phyloP scores from a whole-genome alignment of 257 asterid genomes.

The Craterostigma plantagineum region DNA sequence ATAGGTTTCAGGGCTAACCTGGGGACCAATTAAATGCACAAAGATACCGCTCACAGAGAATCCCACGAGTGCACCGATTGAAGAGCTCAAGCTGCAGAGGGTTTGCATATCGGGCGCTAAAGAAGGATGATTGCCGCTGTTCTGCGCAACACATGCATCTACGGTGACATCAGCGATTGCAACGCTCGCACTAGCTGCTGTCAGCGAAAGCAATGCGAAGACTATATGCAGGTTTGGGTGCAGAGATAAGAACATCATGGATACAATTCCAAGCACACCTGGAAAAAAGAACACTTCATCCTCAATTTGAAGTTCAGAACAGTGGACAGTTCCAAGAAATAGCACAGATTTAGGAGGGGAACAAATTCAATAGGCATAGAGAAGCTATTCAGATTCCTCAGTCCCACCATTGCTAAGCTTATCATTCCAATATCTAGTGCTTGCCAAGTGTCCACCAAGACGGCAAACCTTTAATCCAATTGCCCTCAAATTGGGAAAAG shows the following conservation, averaged over 20 bases:
- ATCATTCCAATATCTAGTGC: no score
- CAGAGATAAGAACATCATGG: slow-evolving; percentile 70
- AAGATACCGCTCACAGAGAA: slow-evolving; percentile 73
- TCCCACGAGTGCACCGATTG: slow-evolving; percentile 76
- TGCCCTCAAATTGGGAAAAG: no score
- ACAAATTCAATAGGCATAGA: no score
- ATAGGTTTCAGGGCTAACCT: slow-evolving; percentile 27
- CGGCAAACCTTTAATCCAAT: no score
- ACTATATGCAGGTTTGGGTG: slow-evolving; percentile 57
- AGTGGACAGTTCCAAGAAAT: no score
- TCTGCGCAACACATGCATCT: slow-evolving; percentile 94
- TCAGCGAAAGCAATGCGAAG: slow-evolving; percentile 50
- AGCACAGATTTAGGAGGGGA: no score
- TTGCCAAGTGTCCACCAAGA: no score
- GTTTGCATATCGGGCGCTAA: slow-evolving; percentile 96
- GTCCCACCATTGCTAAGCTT: no score
- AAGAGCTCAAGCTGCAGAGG: slow-evolving; percentile 74
- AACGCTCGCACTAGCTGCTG: slow-evolving; percentile 90
- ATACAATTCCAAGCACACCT: slow-evolving; percentile 61
- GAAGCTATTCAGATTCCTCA: no score
- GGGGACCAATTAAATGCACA: slow-evolving; percentile 78
- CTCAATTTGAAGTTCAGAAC: no score
- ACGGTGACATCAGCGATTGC: slow-evolving; percentile 97
- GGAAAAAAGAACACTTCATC: slow-evolving; percentile 4
- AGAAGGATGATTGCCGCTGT: slow-evolving; percentile 55